Percentiles rank a stretch among this genome's conserved stretches.
These are phyloP conservation scores for Aureobasidium namibiae DNA, from an alignment of 2,329 filamentous ascomycete species.

Conservation along the genomic window DNA sequence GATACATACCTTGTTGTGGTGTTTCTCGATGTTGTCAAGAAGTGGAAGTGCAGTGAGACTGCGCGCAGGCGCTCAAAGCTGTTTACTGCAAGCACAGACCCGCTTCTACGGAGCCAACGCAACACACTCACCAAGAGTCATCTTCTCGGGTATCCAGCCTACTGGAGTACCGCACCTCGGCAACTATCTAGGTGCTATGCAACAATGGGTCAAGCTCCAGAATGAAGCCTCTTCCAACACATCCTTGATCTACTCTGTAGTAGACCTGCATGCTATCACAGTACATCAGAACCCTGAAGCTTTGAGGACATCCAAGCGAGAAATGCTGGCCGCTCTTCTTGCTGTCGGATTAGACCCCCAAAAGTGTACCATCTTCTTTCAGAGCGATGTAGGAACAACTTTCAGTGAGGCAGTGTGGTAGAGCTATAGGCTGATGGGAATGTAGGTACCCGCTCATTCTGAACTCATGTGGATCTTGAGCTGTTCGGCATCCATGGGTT, in stretches of 20 bases:
- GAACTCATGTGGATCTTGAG: conserved; percentile 97
- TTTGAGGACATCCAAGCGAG: conserved; percentile 57
- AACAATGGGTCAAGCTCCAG: conserved; percentile 78
- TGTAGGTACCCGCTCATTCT: conserved; percentile 64
- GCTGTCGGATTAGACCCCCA: conserved; percentile 76
- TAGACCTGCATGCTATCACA: conserved; percentile 91
- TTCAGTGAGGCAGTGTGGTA: neutral
- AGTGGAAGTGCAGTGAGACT: neutral
- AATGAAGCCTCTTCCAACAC: conserved; percentile 48
- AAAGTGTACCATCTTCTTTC: conserved; percentile 72
- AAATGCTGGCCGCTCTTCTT: conserved; percentile 71
- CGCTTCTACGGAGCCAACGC: neutral
- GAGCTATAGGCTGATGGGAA: neutral
- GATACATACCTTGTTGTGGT: neutral
- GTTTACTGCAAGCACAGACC: neutral
- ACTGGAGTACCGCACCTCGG: conserved; percentile 90
- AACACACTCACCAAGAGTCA: conserved; percentile 34
- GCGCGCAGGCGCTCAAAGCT: neutral
- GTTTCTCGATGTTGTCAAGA: neutral
- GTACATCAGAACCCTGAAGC: conserved; percentile 56
- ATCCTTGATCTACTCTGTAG: conserved; percentile 73
- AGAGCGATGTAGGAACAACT: conserved; percentile 54
- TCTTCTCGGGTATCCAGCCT: conserved; percentile 96
- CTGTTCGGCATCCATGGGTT: conserved; percentile 84
- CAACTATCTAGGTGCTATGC: conserved; percentile 87